Evolutionary conservation across 495 filamentous ascomycete genomes (phyloP).

Genomic region (Aspergillus funiculosus): DNA sequence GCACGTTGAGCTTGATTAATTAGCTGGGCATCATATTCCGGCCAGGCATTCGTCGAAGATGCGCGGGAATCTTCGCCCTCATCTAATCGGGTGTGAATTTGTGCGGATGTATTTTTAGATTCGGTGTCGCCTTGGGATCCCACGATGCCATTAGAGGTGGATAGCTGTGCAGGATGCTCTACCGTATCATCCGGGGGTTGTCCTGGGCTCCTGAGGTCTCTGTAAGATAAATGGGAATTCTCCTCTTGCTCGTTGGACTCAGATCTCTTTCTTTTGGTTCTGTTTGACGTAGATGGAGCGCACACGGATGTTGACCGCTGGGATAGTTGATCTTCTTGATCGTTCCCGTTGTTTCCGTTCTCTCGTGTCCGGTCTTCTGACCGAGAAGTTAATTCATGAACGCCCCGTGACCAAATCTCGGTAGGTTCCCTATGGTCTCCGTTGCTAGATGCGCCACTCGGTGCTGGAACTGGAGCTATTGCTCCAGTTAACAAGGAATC

Average conservation of each 20-base stretch:
- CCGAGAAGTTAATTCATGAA: slow-evolving; percentile 14
- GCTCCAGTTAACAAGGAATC: slow-evolving; percentile 23
- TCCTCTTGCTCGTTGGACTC: slow-evolving; percentile 31
- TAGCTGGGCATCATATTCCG: slow-evolving; percentile 39
- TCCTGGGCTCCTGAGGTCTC: slow-evolving; percentile 21
- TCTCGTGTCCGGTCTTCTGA: slow-evolving; percentile 22
- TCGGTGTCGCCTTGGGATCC: slow-evolving; percentile 19
- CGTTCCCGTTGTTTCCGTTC: slow-evolving; percentile 10
- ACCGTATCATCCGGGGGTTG: slow-evolving; percentile 12
- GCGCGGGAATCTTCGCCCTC: slow-evolving; percentile 27
- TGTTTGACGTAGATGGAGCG: slow-evolving; percentile 19
- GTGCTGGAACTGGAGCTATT: not conserved
- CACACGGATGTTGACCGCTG: slow-evolving; percentile 25
- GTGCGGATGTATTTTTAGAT: slow-evolving; percentile 17
- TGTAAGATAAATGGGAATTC: slow-evolving; percentile 10
- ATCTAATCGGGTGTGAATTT: slow-evolving; percentile 27
- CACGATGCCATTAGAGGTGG: slow-evolving; percentile 11
- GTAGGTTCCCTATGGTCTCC: slow-evolving; percentile 22
- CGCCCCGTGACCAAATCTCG: slow-evolving; percentile 18
- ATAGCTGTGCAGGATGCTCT: slow-evolving; percentile 13
- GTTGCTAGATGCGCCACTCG: slow-evolving; percentile 17
- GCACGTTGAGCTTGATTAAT: slow-evolving; percentile 40
- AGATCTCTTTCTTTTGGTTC: slow-evolving; percentile 41
- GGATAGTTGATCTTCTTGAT: slow-evolving; percentile 24
- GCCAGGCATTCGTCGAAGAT: slow-evolving; percentile 33